Base-by-base conservation (phyloP, 2,329 filamentous ascomycete genomes). In the Monosporascus sp. region DNA sequence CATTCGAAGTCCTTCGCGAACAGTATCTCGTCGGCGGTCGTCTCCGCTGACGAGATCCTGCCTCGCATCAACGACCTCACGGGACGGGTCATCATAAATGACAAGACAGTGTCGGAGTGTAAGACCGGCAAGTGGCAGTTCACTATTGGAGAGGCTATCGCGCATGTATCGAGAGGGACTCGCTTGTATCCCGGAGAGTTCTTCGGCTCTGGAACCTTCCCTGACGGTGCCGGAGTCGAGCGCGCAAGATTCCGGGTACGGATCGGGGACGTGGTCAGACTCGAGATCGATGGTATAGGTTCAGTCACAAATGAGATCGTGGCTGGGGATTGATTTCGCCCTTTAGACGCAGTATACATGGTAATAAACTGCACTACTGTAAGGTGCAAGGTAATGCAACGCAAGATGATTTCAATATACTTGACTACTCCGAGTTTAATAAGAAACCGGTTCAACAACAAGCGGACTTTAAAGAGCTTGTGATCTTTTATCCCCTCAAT, bases 1-100 rank as follows among this genome's bases (percentile, higher is more conserved):
- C 59, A 63, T 46, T 61, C 59, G 58, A 65, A 65, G 52, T 47
- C 58, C 36, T 65, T 65, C 26, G 63, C 63, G 37, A 65, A 64
- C 52, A 61, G 59, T 48, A 61, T 65, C 5, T 65, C 63, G 9
- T 57, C 61, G 5, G 51, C 41, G 16, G 59, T 65, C 7, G 59
- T 63, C 27, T 61, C 59, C 3, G 62, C 61, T 11, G 60, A 63
- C 36, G 59, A 65, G 52, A 26, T 65, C 14, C 16, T 61, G 26
- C 57, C 58, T 24, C 48, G 41, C 7, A 49, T 63, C 17, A 7
- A 54, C 49, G 45, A 48, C 7, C 56, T 65, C 40, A 56, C 52
- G 9, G 62, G 62, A 16, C 57, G 62, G 19, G 60, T 65, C 37
- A 46, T 45, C 16, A 49, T 65, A 50, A 65, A 65, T 41, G 58